Percentiles rank a stretch among this genome's conserved stretches.
Evolutionary conservation across 1,284 basidiomycete species (phyloP).

Genomic region (Leucoagaricus sp.): DNA sequence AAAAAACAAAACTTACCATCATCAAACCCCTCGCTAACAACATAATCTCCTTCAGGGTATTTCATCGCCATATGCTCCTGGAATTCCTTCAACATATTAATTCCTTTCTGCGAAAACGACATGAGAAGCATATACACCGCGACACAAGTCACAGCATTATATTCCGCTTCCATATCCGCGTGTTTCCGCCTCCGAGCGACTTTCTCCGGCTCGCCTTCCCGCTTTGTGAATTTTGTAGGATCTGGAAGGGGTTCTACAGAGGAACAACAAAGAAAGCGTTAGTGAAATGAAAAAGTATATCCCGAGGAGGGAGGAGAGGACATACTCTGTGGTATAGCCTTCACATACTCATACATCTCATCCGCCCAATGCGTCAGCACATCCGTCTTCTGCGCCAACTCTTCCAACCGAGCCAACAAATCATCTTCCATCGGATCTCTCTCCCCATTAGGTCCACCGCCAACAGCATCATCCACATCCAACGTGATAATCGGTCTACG

Average conservation of each 20-base stretch:
- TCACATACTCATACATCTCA: constrained; percentile 85
- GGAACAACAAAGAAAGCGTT: constrained; percentile 9
- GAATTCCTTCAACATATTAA: constrained; percentile 71
- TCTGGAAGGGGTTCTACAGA: constrained; percentile 69
- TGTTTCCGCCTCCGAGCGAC: constrained; percentile 64
- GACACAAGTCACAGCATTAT: constrained; percentile 82
- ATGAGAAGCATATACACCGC: constrained; percentile 94
- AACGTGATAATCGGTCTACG: constrained; percentile 51
- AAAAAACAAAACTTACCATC: constrained; percentile 54
- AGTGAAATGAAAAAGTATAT: not conserved
- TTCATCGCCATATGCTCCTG: constrained; percentile 77
- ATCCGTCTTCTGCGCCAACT: constrained; percentile 93
- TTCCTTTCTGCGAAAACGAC: constrained; percentile 90
- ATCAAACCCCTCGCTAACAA: constrained; percentile 75
- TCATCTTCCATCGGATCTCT: constrained; percentile 83
- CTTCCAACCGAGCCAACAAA: constrained; percentile 77
- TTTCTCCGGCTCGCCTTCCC: constrained; percentile 73
- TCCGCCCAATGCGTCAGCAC: constrained; percentile 94
- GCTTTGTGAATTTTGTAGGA: constrained; percentile 66
- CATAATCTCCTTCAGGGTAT: constrained; percentile 70
- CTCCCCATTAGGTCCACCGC: constrained; percentile 32
- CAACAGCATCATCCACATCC: constrained; percentile 22
- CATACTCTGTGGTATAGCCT: constrained; percentile 75
- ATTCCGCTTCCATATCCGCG: constrained; percentile 73
- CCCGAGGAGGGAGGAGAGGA: constrained; percentile 17